Evolutionary conservation across 306 rosid genomes (phyloP).

Genomic region (Casuarina equisetifolia): DNA sequence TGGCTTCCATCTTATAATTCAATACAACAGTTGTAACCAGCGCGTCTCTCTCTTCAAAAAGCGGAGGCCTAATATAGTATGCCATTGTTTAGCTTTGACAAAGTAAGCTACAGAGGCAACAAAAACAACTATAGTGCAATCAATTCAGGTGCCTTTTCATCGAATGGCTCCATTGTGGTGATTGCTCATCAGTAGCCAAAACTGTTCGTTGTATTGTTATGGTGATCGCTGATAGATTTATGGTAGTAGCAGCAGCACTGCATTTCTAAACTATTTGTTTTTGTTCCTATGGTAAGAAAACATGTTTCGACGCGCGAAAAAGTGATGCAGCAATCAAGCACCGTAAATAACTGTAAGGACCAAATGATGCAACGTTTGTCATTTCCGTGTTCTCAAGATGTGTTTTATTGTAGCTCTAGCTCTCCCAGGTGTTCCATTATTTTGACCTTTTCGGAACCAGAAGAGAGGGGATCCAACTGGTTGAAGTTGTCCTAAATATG

Average conservation of each 20-base stretch:
- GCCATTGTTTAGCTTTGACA: no score
- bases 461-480: background rate
- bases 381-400: slow-evolving; percentile 49
- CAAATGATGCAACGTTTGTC: slow-evolving; percentile 36
- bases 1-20: background rate
- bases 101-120: no score
- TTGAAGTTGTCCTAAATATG: slow-evolving; percentile 36
- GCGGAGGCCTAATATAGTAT: background rate
- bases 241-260: no score
- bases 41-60: background rate
- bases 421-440: slow-evolving; percentile 20
- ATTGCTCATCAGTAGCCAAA: background rate
- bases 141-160: background rate
- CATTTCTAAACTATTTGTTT: no score
- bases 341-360: slow-evolving; percentile 40
- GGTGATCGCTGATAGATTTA: no score
- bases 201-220: background rate
- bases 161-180: background rate
- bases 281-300: background rate
- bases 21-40: background rate
- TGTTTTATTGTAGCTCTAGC: slow-evolving; percentile 39
- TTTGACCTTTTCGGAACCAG: background rate
- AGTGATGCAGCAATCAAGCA: background rate
- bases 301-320: background rate
- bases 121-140: background rate